These are phyloP conservation scores for Microbotryomycetes sp. DNA, from an alignment of 1,284 basidiomycete species.

Conservation along the genomic window DNA sequence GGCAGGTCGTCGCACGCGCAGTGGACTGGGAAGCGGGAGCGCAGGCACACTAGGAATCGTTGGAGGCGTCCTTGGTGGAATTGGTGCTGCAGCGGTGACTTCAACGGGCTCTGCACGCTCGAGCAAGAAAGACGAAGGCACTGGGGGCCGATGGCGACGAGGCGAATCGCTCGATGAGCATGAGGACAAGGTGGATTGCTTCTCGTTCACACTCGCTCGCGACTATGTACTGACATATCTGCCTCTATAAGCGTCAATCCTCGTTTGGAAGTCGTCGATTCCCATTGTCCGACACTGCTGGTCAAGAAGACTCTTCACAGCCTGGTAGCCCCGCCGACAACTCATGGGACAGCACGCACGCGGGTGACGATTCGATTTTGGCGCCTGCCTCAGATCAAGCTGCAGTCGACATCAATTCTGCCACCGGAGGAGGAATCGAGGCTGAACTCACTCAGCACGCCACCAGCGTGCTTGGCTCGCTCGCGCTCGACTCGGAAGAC, in stretches of 20 bases:
- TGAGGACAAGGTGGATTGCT: conserved; percentile 30
- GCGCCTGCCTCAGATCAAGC: neutral
- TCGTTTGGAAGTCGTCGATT: conserved; percentile 29
- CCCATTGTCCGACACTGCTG: conserved; percentile 22
- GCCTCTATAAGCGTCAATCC: conserved; percentile 14
- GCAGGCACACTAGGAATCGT: conserved; percentile 20
- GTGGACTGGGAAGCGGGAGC: conserved; percentile 13
- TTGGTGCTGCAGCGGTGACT: conserved; percentile 3
- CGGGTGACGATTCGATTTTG: conserved; percentile 6
- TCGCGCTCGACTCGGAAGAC: conserved; percentile 30
- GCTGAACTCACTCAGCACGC: conserved; percentile 5
- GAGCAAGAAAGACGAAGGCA: conserved; percentile 11
- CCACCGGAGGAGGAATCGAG: neutral
- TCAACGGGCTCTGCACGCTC: neutral
- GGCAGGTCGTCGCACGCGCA: conserved; percentile 6
- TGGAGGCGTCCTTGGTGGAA: conserved; percentile 32
- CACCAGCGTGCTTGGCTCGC: conserved; percentile 27
- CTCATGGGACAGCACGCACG: neutral
- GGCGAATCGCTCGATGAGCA: conserved; percentile 5
- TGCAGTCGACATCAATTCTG: conserved; percentile 3
- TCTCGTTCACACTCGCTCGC: too few species aligned
- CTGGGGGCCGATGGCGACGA: conserved; percentile 1
- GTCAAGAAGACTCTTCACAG: neutral
- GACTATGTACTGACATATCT: too few species aligned
- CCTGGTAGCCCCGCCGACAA: neutral